Evolutionary conservation across 208 protist genomes (phyloP).

Genomic region (Wallacemonas sp.): DNA sequence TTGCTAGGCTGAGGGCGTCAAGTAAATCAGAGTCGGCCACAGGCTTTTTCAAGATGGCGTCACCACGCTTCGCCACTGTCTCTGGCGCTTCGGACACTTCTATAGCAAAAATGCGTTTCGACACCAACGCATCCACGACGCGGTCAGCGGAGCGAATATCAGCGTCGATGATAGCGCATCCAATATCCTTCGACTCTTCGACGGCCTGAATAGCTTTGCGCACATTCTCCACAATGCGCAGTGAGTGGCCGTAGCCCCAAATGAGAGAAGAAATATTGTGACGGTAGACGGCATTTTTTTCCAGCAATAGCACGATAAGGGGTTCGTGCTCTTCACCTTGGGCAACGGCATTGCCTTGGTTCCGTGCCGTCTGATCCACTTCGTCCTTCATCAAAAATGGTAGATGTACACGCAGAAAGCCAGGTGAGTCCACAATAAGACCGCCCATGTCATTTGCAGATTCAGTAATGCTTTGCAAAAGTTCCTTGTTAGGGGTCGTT

Average conservation of each 20-base stretch:
- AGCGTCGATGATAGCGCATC: slow-evolving; percentile 63
- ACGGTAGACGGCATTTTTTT: slow-evolving; percentile 69
- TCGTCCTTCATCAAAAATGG: slow-evolving; percentile 61
- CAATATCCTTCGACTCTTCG: slow-evolving; percentile 55
- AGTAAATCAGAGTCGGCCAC: slow-evolving; percentile 35
- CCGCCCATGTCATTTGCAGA: slow-evolving; percentile 55
- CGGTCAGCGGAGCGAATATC: slow-evolving; percentile 37
- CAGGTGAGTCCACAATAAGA: slow-evolving; percentile 40
- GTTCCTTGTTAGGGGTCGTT: slow-evolving; percentile 31
- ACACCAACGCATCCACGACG: slow-evolving; percentile 44
- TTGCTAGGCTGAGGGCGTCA: slow-evolving; percentile 40
- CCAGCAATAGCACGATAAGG: slow-evolving; percentile 54
- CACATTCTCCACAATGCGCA: slow-evolving; percentile 59
- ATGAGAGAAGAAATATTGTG: slow-evolving; percentile 63
- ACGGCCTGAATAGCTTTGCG: slow-evolving; percentile 60
- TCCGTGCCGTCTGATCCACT: slow-evolving; percentile 27
- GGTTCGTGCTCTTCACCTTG: slow-evolving; percentile 42
- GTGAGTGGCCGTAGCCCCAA: slow-evolving; percentile 57
- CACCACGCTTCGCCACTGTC: slow-evolving; percentile 29
- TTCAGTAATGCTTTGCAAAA: slow-evolving; percentile 28
- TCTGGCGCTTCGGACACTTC: slow-evolving; percentile 46
- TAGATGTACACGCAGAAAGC: slow-evolving; percentile 37
- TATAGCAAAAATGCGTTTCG: slow-evolving; percentile 65
- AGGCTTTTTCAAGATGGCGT: slow-evolving; percentile 51
- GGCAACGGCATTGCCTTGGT: slow-evolving; percentile 23